Conservation (phyloP, 306 rosid genomes). For the Oxytropis ochrocephala region DNA sequence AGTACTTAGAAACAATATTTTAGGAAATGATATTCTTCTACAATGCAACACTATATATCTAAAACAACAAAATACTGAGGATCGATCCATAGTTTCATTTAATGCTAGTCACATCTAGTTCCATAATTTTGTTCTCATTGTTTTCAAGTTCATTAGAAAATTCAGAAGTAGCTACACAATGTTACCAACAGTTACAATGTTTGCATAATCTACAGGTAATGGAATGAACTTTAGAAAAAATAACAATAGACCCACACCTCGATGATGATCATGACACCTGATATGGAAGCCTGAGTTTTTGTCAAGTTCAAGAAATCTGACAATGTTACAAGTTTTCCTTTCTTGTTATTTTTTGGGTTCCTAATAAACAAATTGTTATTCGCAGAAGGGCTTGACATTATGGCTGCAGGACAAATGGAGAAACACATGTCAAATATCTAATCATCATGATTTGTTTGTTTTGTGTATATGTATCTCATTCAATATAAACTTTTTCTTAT, state of each 20-base stretch:
- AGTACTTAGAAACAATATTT: neutral
- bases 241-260: slow-evolving; percentile 47
- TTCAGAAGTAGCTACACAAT: neutral
- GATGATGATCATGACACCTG: slow-evolving; percentile 59
- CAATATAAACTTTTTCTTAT: neutral
- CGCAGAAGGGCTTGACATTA: slow-evolving; percentile 37
- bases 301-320: slow-evolving; percentile 64
- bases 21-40: too few relatives aligned
- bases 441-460: neutral
- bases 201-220: neutral
- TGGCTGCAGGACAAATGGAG: slow-evolving; percentile 42
- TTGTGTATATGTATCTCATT: neutral
- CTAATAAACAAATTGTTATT: slow-evolving; percentile 1
- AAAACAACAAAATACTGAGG: neutral
- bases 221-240: neutral
- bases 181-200: neutral
- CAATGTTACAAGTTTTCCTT: slow-evolving; percentile 37
- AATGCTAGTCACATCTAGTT: neutral
- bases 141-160: neutral
- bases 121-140: neutral
- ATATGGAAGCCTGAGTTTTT: slow-evolving; percentile 43
- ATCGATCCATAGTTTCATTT: neutral
- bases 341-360: slow-evolving; percentile 33
- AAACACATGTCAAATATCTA: slow-evolving; percentile 14
- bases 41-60: too few relatives aligned